phyloP scores from a whole-genome alignment of 2,329 filamentous ascomycete genomes.

The Fusarium sp. region DNA sequence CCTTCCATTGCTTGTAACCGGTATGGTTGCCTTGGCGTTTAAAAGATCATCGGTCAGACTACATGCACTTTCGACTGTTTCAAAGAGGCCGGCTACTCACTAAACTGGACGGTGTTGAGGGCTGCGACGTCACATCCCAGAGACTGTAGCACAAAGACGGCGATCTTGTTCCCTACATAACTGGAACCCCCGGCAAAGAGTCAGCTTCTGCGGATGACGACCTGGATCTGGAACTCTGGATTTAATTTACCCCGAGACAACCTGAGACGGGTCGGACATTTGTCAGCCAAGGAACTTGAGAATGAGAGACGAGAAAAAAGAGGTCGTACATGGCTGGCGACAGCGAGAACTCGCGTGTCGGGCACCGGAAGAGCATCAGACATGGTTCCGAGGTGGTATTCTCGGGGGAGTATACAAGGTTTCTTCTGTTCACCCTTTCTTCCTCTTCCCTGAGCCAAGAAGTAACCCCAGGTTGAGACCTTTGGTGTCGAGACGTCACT shows the following conservation, averaged over 20 bases:
- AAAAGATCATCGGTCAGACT: conserved; percentile 11
- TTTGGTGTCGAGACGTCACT: conserved; percentile 23
- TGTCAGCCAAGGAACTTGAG: conserved; percentile 19
- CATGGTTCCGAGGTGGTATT: conserved; percentile 30
- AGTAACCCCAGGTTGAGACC: neutral
- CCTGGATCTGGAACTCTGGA: neutral
- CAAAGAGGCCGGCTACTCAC: conserved; percentile 63
- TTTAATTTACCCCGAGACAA: conserved; percentile 44
- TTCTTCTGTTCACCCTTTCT: neutral
- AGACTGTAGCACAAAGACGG: conserved; percentile 92
- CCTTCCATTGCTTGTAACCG: conserved; percentile 89
- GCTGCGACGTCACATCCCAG: conserved; percentile 94
- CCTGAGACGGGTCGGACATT: conserved; percentile 22
- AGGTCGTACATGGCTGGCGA: conserved; percentile 88
- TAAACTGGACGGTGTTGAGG: conserved; percentile 97
- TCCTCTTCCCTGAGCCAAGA: neutral
- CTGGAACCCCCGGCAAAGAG: conserved; percentile 58
- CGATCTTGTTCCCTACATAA: conserved; percentile 98
- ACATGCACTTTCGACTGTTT: neutral
- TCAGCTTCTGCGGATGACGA: conserved; percentile 8
- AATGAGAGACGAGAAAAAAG: neutral
- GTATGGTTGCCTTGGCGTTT: conserved; percentile 86
- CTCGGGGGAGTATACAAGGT: neutral
- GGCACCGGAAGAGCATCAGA: conserved; percentile 53
- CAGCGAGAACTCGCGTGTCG: conserved; percentile 79